Evolutionary conservation across 805 yeast species (phyloP).

Genomic region (Starmerella apicola): DNA sequence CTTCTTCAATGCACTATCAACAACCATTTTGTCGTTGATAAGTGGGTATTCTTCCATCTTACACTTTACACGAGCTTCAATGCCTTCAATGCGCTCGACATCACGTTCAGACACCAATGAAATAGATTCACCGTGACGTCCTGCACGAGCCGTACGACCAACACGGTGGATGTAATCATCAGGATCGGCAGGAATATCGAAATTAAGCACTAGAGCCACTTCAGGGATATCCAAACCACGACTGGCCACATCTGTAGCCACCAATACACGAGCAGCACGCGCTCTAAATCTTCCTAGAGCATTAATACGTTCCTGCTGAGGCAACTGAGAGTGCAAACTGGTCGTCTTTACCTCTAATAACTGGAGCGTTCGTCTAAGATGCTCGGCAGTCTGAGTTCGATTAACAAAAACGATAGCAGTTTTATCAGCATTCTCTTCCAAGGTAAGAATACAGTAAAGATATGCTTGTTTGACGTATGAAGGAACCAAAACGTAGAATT

Average conservation of each 20-base stretch:
- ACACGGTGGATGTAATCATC: constrained; percentile 94
- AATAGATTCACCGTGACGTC: constrained; percentile 72
- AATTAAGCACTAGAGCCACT: constrained; percentile 81
- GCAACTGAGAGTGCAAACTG: constrained; percentile 88
- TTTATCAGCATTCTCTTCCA: constrained; percentile 48
- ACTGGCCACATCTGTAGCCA: constrained; percentile 95
- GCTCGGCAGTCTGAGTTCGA: constrained; percentile 81
- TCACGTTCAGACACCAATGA: constrained; percentile 80
- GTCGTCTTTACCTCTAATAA: constrained; percentile 69
- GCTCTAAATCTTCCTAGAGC: constrained; percentile 89
- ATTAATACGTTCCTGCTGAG: constrained; percentile 80
- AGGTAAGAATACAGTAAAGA: constrained; percentile 52
- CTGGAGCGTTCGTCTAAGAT: constrained; percentile 63
- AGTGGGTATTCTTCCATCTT: constrained; percentile 66
- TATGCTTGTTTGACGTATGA: constrained; percentile 85
- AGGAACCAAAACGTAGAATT: constrained; percentile 66
- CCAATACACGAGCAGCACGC: constrained; percentile 79
- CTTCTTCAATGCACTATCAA: constrained; percentile 54
- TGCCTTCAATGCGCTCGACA: constrained; percentile 64
- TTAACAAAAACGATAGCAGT: constrained; percentile 85
- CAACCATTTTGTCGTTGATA: constrained; percentile 64
- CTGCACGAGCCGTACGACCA: constrained; percentile 99
- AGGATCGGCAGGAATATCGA: constrained; percentile 89
- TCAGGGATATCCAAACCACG: constrained; percentile 95
- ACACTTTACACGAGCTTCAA: constrained; percentile 70